These are phyloP conservation scores for Scedosporium minutisporum DNA, from an alignment of 2,329 filamentous ascomycete genomes.

Conservation along the genomic window DNA sequence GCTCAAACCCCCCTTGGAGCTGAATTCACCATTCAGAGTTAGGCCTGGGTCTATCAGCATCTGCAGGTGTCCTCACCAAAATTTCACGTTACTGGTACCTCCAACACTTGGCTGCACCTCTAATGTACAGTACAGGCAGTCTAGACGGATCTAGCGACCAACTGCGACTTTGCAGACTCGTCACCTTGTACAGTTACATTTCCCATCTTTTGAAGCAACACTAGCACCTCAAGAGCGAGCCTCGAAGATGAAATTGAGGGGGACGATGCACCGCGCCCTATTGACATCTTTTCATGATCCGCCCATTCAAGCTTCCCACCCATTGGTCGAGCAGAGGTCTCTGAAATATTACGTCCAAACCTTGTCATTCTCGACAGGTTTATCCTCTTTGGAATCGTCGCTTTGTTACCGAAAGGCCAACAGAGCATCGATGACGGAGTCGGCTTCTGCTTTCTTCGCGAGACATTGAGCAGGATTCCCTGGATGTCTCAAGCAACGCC, in stretches of 20 bases:
- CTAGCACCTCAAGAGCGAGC: neutral
- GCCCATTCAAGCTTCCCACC: neutral
- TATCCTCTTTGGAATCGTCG: neutral
- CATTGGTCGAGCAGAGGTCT: neutral
- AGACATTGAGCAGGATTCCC: neutral
- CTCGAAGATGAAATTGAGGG: neutral
- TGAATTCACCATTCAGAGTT: neutral
- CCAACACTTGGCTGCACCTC: neutral
- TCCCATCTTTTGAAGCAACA: neutral
- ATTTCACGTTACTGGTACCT: constrained; percentile 1
- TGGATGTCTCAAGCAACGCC: neutral
- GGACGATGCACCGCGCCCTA: neutral
- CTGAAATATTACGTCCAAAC: neutral
- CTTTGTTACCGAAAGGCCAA: neutral
- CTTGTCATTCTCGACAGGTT: neutral
- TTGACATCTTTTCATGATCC: neutral
- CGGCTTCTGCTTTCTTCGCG: neutral
- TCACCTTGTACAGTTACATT: neutral
- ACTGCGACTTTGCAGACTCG: neutral
- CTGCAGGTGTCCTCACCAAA: neutral
- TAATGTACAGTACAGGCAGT: neutral
- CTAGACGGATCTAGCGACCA: neutral
- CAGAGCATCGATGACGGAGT: neutral
- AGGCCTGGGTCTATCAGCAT: neutral
- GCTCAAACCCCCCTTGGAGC: neutral